phyloP scores from a whole-genome alignment of 345 rosid species.

The Salix suchowensis region DNA sequence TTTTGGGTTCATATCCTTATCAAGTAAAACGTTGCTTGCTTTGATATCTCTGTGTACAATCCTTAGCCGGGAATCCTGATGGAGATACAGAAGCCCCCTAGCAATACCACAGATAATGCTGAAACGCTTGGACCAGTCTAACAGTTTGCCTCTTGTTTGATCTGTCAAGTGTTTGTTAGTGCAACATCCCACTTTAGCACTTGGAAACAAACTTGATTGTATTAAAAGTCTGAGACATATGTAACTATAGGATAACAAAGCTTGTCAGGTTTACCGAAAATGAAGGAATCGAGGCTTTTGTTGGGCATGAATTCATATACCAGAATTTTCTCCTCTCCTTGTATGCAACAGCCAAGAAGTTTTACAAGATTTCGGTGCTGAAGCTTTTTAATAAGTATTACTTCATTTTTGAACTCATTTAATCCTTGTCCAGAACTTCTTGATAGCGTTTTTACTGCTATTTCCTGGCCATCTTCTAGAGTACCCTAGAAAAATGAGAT shows the following conservation, averaged over 20 bases:
- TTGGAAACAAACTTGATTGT: too few relatives aligned
- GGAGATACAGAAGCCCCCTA: constrained; percentile 13
- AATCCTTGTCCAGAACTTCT: constrained; percentile 14
- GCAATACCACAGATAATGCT: constrained; percentile 8
- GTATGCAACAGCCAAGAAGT: constrained; percentile 32
- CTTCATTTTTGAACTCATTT: constrained; percentile 13
- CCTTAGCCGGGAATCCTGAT: constrained; percentile 11
- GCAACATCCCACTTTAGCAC: too few relatives aligned
- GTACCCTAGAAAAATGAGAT: neutral
- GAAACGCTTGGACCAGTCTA: constrained; percentile 12
- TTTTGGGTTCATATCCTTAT: constrained; percentile 14
- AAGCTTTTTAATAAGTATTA: neutral
- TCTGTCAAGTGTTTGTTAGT: neutral
- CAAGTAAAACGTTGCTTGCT: constrained; percentile 11
- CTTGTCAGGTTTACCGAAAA: constrained; percentile 7
- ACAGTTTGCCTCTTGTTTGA: neutral
- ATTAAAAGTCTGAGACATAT: too few relatives aligned
- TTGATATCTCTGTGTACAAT: constrained; percentile 14
- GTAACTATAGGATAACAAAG: too few relatives aligned
- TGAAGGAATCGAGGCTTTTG: constrained; percentile 29
- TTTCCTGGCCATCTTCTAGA: constrained; percentile 6
- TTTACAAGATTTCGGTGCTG: constrained; percentile 10
- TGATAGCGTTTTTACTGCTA: constrained; percentile 17
- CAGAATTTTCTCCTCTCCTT: constrained; percentile 30
- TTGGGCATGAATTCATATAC: constrained; percentile 36